Evolutionary conservation across 495 filamentous ascomycete species (phyloP), one percentile per base, ranked within the genome.

Genomic region (Filosporella fistucella): DNA sequence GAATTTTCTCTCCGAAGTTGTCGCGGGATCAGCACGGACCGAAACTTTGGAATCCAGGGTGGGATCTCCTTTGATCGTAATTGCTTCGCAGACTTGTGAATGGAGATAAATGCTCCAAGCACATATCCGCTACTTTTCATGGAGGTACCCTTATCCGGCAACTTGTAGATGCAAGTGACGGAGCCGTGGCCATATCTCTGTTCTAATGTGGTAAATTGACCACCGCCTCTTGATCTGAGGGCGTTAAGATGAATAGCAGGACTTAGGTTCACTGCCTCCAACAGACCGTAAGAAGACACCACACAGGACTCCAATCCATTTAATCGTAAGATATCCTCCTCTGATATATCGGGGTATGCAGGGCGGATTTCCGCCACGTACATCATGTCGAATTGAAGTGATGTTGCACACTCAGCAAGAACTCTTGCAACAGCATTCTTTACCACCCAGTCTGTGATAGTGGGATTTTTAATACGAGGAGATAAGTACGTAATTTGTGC

Each of bases 321-420:
- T 28, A 41, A 41, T 29, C n/a, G 12, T 9, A 44, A 23, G 29
- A 51, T 28, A n/a, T 39, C 39, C 14, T 40, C 23, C n/a, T 54
- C 51, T 4, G 43, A 22, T 22, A 42, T 48, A n/a, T 21, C n/a
- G 2, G 43, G 28, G 17, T 23, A 17, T 26, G 36, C 9, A 5
- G 51, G 41, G 9, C 12, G 34, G 13, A 54, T 22, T 20, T 47
- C 43, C 3, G 46, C 44, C 18, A 34, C 51, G 18, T 54, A 54
- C 10, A 48, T 21, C 11, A 48, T 36, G 17, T 54, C 51, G 29
- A 42, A 48, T 18, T 29, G 37, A 10, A 48, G 17, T 2, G 10
- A 28, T 37, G 42, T 25, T 7, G 51, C 51, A 7, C 17, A 38
- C n/a, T 3, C 9, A 10, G 39, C 14, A 18, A 30, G 38, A 38